Evolutionary conservation across 139 green algal species (phyloP), one percentile per base, ranked within the genome.

Genomic region (Auxenochlorella pyrenoidosa): DNA sequence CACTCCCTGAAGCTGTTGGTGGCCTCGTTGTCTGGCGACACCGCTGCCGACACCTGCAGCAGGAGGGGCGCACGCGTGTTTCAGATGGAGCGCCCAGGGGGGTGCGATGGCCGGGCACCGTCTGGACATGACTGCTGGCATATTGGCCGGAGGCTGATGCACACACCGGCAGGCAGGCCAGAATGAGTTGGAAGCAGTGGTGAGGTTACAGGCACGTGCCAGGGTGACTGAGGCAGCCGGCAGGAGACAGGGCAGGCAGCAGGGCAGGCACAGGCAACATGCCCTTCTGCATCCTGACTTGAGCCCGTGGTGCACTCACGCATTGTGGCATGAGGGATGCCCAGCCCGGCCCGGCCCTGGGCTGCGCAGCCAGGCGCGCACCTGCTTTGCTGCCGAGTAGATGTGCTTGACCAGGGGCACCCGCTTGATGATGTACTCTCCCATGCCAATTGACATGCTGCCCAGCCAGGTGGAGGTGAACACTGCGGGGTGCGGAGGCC

Each of bases 301-400:
- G n/a, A n/a, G n/a, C n/a, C n/a, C n/a, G n/a, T n/a, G n/a, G n/a
- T n/a, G n/a, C n/a, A n/a, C n/a, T n/a, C n/a, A n/a, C n/a, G n/a
- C n/a, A n/a, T n/a, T n/a, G n/a, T n/a, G n/a, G n/a, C n/a, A n/a
- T n/a, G n/a, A n/a, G n/a, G n/a, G n/a, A n/a, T n/a, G n/a, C n/a
- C n/a, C n/a, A n/a, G n/a, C n/a, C n/a, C n/a, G n/a, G n/a, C n/a
- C n/a, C n/a, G n/a, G n/a, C n/a, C n/a, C 47, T 54, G 47, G 47
- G 47, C 47, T 10, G 47, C 47, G 47, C 8, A 54, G 47, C 47
- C 47, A 54, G 8, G 47, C 5, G 5, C 78, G 1, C 79, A 75
- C 80, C 91, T 99, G 97, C 90, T 99, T 99, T 18, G 97, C 97
- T 2, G 97, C 97, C 3, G 92, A 96, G 92, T 99, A 99, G 63